These are phyloP conservation scores for Edaphochlamys debaryana DNA, from an alignment of 139 green algal genomes.

Conservation along the genomic window DNA sequence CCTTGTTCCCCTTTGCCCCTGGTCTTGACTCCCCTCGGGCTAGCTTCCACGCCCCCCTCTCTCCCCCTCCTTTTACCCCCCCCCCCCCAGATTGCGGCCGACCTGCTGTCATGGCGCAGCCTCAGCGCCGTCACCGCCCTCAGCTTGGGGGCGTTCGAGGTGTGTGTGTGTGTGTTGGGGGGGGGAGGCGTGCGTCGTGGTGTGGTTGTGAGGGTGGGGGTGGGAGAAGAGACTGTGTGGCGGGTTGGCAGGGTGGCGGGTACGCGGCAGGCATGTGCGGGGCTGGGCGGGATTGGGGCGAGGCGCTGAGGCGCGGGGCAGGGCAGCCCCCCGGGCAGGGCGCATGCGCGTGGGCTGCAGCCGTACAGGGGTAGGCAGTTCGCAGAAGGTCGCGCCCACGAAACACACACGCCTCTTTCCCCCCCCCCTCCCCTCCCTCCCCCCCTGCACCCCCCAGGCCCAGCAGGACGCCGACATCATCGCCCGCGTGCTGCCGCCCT, in stretches of 20 bases:
- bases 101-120: constrained; percentile 34
- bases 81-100: constrained; percentile 12
- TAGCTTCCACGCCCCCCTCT: background rate
- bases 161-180: background rate
- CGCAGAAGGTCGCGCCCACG: no score
- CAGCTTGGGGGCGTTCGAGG: constrained; percentile 28
- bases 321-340: no score
- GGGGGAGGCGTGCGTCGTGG: background rate
- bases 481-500: constrained; percentile 3
- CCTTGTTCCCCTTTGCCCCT: background rate
- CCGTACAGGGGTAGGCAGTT: no score
- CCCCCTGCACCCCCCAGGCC: background rate
- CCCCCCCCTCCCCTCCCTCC: background rate
- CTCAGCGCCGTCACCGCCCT: constrained; percentile 16
- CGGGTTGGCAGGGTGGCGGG: no score
- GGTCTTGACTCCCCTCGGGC: background rate
- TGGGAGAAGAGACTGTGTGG: no score
- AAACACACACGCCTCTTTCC: no score
- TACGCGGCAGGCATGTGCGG: no score
- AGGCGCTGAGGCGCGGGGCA: no score
- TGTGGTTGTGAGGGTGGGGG: no score
- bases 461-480: constrained; percentile 21
- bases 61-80: background rate
- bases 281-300: no score
- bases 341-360: no score